phyloP scores from a whole-genome alignment of 1,139 yeast genomes.

The Kodamaea plutei region DNA sequence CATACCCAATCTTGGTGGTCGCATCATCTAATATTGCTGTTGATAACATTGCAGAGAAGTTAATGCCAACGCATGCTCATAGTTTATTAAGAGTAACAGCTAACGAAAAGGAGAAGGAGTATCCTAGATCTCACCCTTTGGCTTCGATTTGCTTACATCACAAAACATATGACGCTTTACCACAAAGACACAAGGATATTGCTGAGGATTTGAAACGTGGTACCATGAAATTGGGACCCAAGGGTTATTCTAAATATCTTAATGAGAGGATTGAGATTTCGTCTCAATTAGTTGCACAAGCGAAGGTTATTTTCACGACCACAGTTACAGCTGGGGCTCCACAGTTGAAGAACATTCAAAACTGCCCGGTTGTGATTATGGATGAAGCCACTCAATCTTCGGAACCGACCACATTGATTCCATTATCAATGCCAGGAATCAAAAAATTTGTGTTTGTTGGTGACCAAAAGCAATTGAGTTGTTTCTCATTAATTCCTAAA shows the following conservation, averaged over 20 bases:
- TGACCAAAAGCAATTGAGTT: conserved; percentile 61
- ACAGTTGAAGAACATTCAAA: conserved; percentile 50
- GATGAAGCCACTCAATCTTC: conserved; percentile 48
- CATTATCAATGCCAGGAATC: conserved; percentile 64
- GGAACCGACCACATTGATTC: conserved; percentile 66
- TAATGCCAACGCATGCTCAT: conserved; percentile 46
- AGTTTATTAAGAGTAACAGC: conserved; percentile 60
- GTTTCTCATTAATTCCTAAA: conserved; percentile 63
- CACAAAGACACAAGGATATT: conserved; percentile 40
- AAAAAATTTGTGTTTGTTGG: conserved; percentile 69
- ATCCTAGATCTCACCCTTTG: conserved; percentile 51
- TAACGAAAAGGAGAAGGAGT: conserved; percentile 57
- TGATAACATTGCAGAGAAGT: conserved; percentile 71
- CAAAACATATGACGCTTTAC: conserved; percentile 48
- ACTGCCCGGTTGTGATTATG: conserved; percentile 66
- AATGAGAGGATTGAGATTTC: conserved; percentile 41
- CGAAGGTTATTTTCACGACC: conserved; percentile 66
- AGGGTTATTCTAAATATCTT: conserved; percentile 46
- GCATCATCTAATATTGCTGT: conserved; percentile 77
- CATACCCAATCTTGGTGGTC: conserved; percentile 65
- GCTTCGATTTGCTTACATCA: conserved; percentile 62
- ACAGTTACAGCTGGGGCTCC: conserved; percentile 70
- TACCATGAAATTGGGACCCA: conserved; percentile 32
- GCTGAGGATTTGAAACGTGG: conserved; percentile 37
- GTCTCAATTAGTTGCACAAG: conserved; percentile 54